A percentile compares a stretch with the other conserved stretches of the same genome.
Conservation (phyloP, 768 basidiomycete species). For the Serpula lacrymans region DNA sequence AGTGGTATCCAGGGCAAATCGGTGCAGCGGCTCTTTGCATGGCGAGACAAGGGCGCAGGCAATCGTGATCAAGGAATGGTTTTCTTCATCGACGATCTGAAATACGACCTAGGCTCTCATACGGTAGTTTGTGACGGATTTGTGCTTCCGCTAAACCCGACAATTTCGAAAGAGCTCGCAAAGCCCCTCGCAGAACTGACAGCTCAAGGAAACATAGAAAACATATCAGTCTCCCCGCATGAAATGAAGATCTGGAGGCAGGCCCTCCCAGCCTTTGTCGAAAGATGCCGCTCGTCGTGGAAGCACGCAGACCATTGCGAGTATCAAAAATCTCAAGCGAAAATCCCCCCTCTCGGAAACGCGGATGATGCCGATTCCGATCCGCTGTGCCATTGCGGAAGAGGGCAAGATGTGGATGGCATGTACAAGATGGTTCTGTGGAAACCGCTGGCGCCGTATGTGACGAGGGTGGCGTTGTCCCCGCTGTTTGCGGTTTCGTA, state of each 20-base stretch:
- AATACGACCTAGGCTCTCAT: constrained; percentile 45
- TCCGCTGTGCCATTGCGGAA: constrained; percentile 29
- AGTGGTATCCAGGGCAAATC: constrained; percentile 18
- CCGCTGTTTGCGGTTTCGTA: constrained; percentile 30
- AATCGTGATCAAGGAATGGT: constrained; percentile 27
- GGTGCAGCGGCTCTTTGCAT: constrained; percentile 11
- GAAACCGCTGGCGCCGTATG: constrained; percentile 21
- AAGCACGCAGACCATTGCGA: constrained; percentile 44
- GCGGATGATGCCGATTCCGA: constrained; percentile 14
- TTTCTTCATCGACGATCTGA: constrained; percentile 44
- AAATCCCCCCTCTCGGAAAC: constrained; percentile 23
- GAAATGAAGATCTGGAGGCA: constrained; percentile 47
- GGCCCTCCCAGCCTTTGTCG: constrained; percentile 46
- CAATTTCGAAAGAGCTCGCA: constrained; percentile 14
- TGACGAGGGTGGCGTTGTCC: constrained; percentile 26
- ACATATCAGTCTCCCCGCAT: constrained; percentile 4
- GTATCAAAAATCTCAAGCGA: constrained; percentile 30
- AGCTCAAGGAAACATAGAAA: neutral
- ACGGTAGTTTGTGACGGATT: constrained; percentile 51
- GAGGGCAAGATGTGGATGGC: constrained; percentile 20
- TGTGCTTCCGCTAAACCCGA: constrained; percentile 35
- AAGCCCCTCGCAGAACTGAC: constrained; percentile 8
- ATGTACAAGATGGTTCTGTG: constrained; percentile 16
- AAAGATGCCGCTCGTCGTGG: constrained; percentile 56
- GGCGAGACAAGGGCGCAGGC: constrained; percentile 13